A percentile compares a stretch with the other conserved stretches of the same genome.
These are phyloP conservation scores for Bipolaris cookei DNA, from an alignment of 2,329 filamentous ascomycete genomes.

Conservation along the genomic window DNA sequence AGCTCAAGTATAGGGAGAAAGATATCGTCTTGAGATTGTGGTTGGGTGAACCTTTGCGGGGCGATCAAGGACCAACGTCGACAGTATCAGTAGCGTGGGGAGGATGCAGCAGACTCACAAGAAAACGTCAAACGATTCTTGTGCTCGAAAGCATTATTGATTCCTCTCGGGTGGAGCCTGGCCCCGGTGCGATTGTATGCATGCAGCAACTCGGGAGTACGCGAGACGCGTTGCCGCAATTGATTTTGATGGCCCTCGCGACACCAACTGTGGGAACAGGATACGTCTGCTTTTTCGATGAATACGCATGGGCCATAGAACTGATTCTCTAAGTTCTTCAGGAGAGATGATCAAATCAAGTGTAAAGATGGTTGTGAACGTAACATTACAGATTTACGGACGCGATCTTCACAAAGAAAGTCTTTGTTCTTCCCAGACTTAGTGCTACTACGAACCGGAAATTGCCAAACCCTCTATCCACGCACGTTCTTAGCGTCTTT, in stretches of 20 bases:
- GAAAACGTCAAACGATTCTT: not conserved
- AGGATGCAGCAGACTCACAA: not conserved
- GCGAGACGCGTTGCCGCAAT: not conserved
- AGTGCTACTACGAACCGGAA: not conserved
- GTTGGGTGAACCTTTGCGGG: not conserved
- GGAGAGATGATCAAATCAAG: too few relatives aligned
- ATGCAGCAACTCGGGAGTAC: not conserved
- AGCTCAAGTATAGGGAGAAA: not conserved
- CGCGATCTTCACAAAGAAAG: not conserved
- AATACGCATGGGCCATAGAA: not conserved
- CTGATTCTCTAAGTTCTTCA: not conserved
- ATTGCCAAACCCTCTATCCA: not conserved
- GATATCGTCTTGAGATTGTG: not conserved
- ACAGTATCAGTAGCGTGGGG: not conserved
- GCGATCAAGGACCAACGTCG: not conserved
- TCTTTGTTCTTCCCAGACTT: not conserved
- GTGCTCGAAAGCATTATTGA: not conserved
- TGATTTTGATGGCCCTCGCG: not conserved
- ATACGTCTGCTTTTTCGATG: not conserved
- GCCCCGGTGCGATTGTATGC: not conserved
- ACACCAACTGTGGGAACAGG: too few relatives aligned
- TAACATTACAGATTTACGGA: not conserved
- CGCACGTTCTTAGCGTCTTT: not conserved
- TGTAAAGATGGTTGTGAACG: not conserved
- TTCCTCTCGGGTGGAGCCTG: not conserved